A percentile compares a stretch with the other conserved stretches of the same genome.
phyloP scores from a whole-genome alignment of 169 alveolate species.

The Miamiensis avidus region DNA sequence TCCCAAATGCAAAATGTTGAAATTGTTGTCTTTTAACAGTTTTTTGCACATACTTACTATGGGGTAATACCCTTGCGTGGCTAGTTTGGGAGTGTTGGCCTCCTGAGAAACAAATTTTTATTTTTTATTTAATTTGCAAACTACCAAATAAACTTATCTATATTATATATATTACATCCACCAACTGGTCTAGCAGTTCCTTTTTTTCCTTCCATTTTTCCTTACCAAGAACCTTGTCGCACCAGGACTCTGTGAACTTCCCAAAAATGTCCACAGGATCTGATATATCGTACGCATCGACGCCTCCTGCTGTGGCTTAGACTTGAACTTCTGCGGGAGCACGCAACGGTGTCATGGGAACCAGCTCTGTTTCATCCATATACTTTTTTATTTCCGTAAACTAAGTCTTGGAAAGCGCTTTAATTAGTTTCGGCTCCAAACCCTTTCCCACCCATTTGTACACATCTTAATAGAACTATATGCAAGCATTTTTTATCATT shows the following conservation, averaged over 20 bases:
- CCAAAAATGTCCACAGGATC: constrained; percentile 50
- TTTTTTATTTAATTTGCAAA: constrained; percentile 1
- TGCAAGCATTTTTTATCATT: constrained; percentile 50
- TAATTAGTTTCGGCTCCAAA: constrained; percentile 36
- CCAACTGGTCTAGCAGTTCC: constrained; percentile 55
- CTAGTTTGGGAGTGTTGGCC: constrained; percentile 43
- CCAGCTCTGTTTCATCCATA: constrained; percentile 29
- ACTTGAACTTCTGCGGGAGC: constrained; percentile 31
- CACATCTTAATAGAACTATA: constrained; percentile 67
- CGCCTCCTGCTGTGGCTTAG: constrained; percentile 19
- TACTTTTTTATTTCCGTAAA: constrained; percentile 51
- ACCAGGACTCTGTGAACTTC: constrained; percentile 61
- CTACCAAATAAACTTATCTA: not conserved
- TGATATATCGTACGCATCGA: constrained; percentile 55
- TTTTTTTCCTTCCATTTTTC: constrained; percentile 77
- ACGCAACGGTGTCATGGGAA: constrained; percentile 32
- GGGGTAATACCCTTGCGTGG: constrained; percentile 12
- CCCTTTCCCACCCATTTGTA: constrained; percentile 67
- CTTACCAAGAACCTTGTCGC: constrained; percentile 51
- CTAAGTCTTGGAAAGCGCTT: constrained; percentile 56
- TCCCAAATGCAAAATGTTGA: constrained; percentile 34
- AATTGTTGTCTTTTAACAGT: constrained; percentile 47
- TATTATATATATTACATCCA: constrained; percentile 18
- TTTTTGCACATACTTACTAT: constrained; percentile 38
- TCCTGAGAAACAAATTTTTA: constrained; percentile 14